Percentiles rank a stretch among this genome's conserved stretches.
phyloP scores from a whole-genome alignment of 371 early-diverging fungal genomes.

The Caulochytrium protostelioides region DNA sequence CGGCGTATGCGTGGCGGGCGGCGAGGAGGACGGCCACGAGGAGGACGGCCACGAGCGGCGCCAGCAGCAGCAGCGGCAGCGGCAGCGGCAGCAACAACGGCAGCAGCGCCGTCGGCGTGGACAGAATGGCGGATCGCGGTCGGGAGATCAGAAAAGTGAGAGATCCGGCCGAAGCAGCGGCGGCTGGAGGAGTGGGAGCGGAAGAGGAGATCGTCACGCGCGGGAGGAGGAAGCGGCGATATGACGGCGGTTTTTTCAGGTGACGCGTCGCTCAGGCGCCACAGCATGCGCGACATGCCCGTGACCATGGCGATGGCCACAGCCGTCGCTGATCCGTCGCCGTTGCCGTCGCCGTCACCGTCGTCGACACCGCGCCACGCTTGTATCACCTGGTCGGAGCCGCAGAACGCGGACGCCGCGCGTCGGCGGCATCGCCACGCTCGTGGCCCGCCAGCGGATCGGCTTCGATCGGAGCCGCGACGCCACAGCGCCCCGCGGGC shows the following conservation, averaged over 20 bases:
- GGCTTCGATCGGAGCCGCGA: no score
- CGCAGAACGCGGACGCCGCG: background rate
- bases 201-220: no score
- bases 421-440: background rate
- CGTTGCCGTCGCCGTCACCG: background rate
- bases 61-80: background rate
- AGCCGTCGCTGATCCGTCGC: background rate
- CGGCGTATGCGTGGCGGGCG: background rate
- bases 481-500: background rate
- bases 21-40: constrained; percentile 4
- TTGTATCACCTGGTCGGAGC: no score
- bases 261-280: no score
- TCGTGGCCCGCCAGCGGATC: background rate
- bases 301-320: background rate
- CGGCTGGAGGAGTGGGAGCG: no score
- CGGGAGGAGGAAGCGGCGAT: no score
- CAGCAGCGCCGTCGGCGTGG: constrained; percentile 2
- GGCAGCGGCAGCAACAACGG: constrained; percentile 4
- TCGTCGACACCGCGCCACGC: no score
- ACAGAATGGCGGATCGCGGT: background rate
- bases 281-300: no score
- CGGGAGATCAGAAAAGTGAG: no score
- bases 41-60: constrained; percentile 2
- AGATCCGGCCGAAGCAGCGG: no score
- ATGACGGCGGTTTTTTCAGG: no score